Percentiles rank a stretch among this genome's conserved stretches.
These are phyloP conservation scores for Geosmithia flava DNA, from an alignment of 2,329 filamentous ascomycete species.

Conservation along the genomic window DNA sequence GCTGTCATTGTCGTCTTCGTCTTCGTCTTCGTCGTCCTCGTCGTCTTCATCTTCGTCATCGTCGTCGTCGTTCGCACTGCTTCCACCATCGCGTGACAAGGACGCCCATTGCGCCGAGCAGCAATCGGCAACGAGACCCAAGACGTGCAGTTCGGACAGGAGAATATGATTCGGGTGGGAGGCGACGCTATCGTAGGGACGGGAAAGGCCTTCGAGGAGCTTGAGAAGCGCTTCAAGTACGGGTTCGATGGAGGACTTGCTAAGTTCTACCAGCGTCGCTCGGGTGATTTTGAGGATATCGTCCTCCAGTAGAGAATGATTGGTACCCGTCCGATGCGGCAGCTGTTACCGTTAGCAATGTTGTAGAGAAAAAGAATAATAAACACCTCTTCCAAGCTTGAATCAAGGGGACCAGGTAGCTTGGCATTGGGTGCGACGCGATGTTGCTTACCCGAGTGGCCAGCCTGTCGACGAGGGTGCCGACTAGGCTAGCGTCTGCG, in stretches of 20 bases:
- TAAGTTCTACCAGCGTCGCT: conserved; percentile 48
- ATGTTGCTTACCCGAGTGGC: conserved; percentile 40
- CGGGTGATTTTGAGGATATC: conserved; percentile 49
- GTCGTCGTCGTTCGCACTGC: conserved; percentile 1
- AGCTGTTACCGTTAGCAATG: conserved; percentile 33
- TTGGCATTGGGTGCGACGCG: not conserved
- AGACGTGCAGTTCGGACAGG: conserved; percentile 52
- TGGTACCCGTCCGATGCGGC: conserved; percentile 49
- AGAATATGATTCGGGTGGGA: conserved; percentile 47
- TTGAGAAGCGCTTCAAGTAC: conserved; percentile 45
- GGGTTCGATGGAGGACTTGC: conserved; percentile 35
- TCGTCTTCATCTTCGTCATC: conserved; percentile 6
- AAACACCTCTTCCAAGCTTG: not conserved
- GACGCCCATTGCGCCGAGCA: conserved; percentile 48
- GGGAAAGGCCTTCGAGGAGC: conserved; percentile 45
- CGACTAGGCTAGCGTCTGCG: conserved; percentile 45
- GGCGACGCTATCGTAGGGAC: conserved; percentile 36
- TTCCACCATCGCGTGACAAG: conserved; percentile 15
- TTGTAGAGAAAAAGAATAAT: not conserved
- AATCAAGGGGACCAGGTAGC: not conserved
- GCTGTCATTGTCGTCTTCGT: conserved; percentile 7
- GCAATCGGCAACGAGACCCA: conserved; percentile 52
- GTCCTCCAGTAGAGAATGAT: conserved; percentile 45
- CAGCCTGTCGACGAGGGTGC: conserved; percentile 50
- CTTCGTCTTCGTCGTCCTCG: conserved; percentile 2